These are phyloP conservation scores for Passalora sequoiae DNA, from an alignment of 2,329 filamentous ascomycete species.

Conservation along the genomic window DNA sequence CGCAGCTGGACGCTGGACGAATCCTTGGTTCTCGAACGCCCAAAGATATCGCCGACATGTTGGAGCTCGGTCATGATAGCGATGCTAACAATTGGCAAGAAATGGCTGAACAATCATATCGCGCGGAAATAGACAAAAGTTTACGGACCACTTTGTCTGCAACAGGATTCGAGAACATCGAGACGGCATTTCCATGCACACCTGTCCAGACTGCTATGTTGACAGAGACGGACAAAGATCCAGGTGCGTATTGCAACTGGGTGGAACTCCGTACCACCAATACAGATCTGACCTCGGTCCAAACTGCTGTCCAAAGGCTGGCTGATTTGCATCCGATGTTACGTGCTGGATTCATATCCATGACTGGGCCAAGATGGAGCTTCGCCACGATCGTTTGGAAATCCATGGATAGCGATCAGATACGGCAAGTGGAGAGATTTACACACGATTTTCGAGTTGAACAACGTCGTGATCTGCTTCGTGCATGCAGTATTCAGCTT, in stretches of 20 bases:
- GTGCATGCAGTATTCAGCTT: constrained; percentile 61
- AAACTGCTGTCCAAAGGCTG: constrained; percentile 48
- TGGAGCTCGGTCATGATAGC: not conserved
- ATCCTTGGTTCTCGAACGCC: constrained; percentile 56
- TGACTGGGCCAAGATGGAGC: constrained; percentile 39
- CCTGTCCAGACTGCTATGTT: constrained; percentile 76
- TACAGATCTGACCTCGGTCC: constrained; percentile 12
- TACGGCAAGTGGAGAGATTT: constrained; percentile 26
- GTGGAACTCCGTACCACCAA: constrained; percentile 54
- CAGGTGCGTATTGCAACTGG: constrained; percentile 70
- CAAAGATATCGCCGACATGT: constrained; percentile 8
- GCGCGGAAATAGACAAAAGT: constrained; percentile 4
- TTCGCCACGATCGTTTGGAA: constrained; percentile 64
- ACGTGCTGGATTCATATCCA: constrained; percentile 65
- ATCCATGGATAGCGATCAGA: constrained; percentile 31
- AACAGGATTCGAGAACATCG: constrained; percentile 16
- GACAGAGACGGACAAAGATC: constrained; percentile 59
- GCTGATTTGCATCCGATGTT: constrained; percentile 59
- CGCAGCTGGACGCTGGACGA: constrained; percentile 51
- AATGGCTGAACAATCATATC: constrained; percentile 9
- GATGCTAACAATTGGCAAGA: not conserved
- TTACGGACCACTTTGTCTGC: constrained; percentile 5
- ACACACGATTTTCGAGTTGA: constrained; percentile 18
- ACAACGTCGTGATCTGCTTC: constrained; percentile 41
- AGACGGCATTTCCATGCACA: constrained; percentile 57